Conservation (phyloP, 257 asterid genomes). For the Solanum rostratum region DNA sequence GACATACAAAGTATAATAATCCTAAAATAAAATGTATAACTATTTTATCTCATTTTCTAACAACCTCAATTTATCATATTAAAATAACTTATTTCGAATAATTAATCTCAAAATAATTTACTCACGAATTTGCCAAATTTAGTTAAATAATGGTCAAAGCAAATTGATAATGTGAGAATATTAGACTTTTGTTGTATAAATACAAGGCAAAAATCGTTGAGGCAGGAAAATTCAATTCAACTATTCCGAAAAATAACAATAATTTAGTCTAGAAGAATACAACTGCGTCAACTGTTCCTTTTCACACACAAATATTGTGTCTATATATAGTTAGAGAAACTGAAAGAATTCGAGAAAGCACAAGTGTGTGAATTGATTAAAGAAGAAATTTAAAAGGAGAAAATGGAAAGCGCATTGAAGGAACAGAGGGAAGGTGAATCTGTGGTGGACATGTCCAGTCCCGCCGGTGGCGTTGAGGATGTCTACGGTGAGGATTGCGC, state of each 20-base stretch:
- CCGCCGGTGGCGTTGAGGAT: conserved; percentile 80
- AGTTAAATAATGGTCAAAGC: background rate
- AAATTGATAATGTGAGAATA: too few species aligned
- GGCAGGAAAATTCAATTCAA: background rate
- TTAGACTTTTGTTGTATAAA: background rate
- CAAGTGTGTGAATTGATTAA: background rate
- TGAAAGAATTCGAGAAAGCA: background rate
- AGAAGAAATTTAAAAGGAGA: background rate
- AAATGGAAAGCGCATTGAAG: conserved; percentile 57
- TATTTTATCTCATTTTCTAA: too few species aligned
- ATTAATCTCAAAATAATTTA: too few species aligned
- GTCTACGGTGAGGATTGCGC: conserved; percentile 91
- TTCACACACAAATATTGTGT: background rate
- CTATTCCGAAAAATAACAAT: background rate
- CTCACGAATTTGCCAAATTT: too few species aligned
- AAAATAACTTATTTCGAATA: too few species aligned
- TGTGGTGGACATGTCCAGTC: conserved; percentile 42
- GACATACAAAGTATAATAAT: too few species aligned
- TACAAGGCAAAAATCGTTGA: background rate
- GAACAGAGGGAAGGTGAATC: conserved; percentile 18
- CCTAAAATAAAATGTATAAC: too few species aligned
- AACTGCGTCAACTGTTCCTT: background rate
- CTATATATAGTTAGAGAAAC: background rate
- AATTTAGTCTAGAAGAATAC: background rate
- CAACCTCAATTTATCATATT: too few species aligned